Conservation (phyloP, 768 basidiomycete genomes). For the Trichaptum fuscoviolaceum region DNA sequence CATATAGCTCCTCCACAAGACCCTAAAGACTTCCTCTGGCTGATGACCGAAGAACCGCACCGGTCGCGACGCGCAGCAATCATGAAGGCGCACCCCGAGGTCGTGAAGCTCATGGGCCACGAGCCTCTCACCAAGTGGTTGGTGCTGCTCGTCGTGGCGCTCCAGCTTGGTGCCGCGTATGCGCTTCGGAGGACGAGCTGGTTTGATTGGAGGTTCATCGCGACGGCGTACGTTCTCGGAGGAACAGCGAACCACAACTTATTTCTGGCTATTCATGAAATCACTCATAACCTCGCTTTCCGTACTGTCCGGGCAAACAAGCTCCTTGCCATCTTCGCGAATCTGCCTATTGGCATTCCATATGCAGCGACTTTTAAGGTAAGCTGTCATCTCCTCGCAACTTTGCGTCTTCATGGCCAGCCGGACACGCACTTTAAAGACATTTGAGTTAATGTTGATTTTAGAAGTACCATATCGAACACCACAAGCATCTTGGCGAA, state of each 20-base stretch:
- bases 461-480: slow-evolving; percentile 90
- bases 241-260: slow-evolving; percentile 97
- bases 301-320: slow-evolving; percentile 78
- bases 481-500: slow-evolving; percentile 93
- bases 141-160: slow-evolving; percentile 72
- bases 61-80: slow-evolving; percentile 82
- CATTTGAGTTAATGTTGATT: neutral
- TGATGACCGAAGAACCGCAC: slow-evolving; percentile 98
- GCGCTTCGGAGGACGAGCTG: slow-evolving; percentile 64
- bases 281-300: slow-evolving; percentile 97
- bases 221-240: slow-evolving; percentile 79
- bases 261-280: slow-evolving; percentile 97
- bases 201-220: slow-evolving; percentile 64
- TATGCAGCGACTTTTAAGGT: slow-evolving; percentile 97
- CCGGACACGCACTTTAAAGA: neutral
- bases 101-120: slow-evolving; percentile 94
- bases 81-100: slow-evolving; percentile 92
- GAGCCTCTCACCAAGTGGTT: slow-evolving; percentile 90
- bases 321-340: slow-evolving; percentile 82
- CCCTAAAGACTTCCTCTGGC: slow-evolving; percentile 87
- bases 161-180: slow-evolving; percentile 66
- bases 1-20: slow-evolving; percentile 60
- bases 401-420: too few species aligned
- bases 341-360: slow-evolving; percentile 90
- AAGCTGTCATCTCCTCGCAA: slow-evolving; percentile 13